Base-by-base conservation (phyloP, 345 rosid genomes). In the Hevea brasiliensis region DNA sequence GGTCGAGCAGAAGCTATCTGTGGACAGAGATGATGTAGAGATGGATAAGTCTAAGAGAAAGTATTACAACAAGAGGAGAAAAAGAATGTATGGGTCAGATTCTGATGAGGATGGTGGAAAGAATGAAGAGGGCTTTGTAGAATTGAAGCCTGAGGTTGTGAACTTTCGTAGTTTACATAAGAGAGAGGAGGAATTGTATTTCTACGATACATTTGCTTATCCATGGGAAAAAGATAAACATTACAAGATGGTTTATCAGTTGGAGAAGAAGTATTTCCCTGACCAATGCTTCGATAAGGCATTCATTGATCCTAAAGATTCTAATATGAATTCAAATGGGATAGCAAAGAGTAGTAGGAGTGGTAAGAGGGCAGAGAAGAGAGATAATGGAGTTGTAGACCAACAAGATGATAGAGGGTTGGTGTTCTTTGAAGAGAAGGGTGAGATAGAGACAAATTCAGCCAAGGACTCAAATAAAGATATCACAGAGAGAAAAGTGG, bases 221-320 rank as follows among this genome's bases (percentile, higher is more conserved):
- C 98, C 99, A 0, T 92, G 98, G 99, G 97, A 92, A 84, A 91
- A 91, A 75, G 90, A 91, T 70, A 89, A 89, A 89, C 99, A 92
- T 85, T 95, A 95, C 79, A 92, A 89, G 86, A 92, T 91, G 99
- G 97, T 91, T 67, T 89, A 89, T 86, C 90, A 95, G 87, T 73
- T 91, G 76, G 99, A 95, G 86, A 92, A 95, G 90, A 95, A 92
- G 88, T 95, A 87, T 84, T 95, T 84, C 51, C 98, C 98, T 24
- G 96, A 89, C 54, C 96, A 92, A 17, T 84, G 92, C 67, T 86
- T 95, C 53, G 97, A 92, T 72, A 92, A 91, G 87, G 97, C 99
- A 8, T 92, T 91, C 82, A 72, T 92, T 71, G 85, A 92, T 65
- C 89, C 92, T 13, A 89, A 92, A 18, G 87, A 83, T 26, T 41